phyloP scores from a whole-genome alignment of 1,139 yeast genomes.

The Pichia sp. region DNA sequence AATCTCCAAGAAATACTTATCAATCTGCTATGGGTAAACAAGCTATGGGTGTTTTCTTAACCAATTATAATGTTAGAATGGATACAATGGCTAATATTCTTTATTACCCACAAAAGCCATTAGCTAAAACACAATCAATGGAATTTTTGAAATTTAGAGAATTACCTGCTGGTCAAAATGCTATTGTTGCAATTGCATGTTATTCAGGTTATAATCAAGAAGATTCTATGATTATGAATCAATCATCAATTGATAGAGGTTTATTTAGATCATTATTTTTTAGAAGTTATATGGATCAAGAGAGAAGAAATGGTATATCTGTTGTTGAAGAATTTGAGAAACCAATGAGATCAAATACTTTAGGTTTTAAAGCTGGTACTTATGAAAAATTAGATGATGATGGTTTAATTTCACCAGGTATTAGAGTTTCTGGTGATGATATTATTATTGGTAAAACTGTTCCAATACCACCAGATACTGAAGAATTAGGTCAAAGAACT shows the following conservation, averaged over 20 bases:
- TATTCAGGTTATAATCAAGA: constrained; percentile 98
- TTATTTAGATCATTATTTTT: constrained; percentile 90
- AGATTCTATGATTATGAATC: constrained; percentile 99
- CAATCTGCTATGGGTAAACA: constrained; percentile 99
- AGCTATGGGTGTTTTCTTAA: constrained; percentile 99
- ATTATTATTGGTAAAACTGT: constrained; percentile 97
- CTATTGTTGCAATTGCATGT: constrained; percentile 96
- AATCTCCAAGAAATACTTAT: constrained; percentile 98
- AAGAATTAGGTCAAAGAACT: constrained; percentile 96
- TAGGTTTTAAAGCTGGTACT: constrained; percentile 94
- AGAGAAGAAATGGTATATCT: constrained; percentile 96
- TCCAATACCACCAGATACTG: constrained; percentile 96
- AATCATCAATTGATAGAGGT: constrained; percentile 94
- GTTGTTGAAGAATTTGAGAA: constrained; percentile 94
- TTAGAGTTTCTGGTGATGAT: constrained; percentile 97
- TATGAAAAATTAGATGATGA: constrained; percentile 97
- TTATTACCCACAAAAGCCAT: constrained; percentile 97
- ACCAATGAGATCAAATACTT: constrained; percentile 89
- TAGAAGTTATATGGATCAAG: constrained; percentile 98
- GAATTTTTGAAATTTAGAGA: constrained; percentile 95
- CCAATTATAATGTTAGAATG: constrained; percentile 95
- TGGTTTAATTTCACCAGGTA: constrained; percentile 97
- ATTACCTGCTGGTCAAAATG: constrained; percentile 98
- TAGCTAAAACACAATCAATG: constrained; percentile 98
- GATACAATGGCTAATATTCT: constrained; percentile 98